phyloP scores from a whole-genome alignment of 1,139 yeast species.

The Saccharomyces hybrid region DNA sequence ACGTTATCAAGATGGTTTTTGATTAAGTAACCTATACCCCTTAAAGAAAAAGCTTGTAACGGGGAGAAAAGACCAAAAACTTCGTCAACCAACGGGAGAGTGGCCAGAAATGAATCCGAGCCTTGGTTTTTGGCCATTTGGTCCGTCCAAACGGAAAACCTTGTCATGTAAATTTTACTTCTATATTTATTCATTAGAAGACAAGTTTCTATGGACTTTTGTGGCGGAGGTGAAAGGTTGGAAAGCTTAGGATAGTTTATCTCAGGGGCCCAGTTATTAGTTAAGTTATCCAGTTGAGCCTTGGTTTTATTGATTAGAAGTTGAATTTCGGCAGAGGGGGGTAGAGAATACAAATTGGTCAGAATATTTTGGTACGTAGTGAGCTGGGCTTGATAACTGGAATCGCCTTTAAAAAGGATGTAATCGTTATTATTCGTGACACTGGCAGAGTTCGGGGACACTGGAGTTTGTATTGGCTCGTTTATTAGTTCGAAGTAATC shows the following conservation, averaged over 20 bases:
- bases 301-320: conserved; percentile 12
- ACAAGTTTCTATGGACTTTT: conserved; percentile 24
- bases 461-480: not conserved
- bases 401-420: not conserved
- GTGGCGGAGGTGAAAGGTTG: not conserved
- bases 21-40: conserved; percentile 23
- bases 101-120: conserved; percentile 3
- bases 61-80: conserved; percentile 28
- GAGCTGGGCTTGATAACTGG: not conserved
- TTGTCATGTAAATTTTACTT: conserved; percentile 19
- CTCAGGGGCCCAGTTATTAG: conserved; percentile 18
- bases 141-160: conserved; percentile 19
- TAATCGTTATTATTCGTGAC: not conserved
- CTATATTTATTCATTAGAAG: conserved; percentile 24
- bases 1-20: not conserved
- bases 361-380: not conserved
- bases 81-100: conserved; percentile 25
- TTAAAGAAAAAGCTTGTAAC: conserved; percentile 22
- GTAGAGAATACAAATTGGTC: not conserved
- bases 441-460: not conserved
- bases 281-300: conserved; percentile 13
- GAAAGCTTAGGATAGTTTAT: conserved; percentile 11
- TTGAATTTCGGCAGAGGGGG: not conserved
- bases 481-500: not conserved
- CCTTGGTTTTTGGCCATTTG: conserved; percentile 6